phyloP scores from a whole-genome alignment of 192 early-diverging fungal genomes.

The Geranomyces michiganensis region DNA sequence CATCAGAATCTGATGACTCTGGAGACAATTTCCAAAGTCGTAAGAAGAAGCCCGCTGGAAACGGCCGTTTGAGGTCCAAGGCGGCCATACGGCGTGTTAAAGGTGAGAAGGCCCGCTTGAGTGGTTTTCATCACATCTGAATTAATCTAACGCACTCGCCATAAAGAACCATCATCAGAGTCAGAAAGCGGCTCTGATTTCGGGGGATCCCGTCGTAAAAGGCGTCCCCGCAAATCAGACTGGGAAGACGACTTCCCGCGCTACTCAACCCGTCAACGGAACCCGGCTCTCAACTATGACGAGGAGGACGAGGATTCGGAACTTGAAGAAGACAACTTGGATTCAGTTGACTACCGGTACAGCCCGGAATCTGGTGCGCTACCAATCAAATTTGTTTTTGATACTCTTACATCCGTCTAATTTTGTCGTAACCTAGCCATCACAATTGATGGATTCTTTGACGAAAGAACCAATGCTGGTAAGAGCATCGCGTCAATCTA shows the following conservation, averaged over 20 bases:
- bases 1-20: conserved; percentile 13
- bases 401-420: background rate
- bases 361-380: background rate
- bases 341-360: background rate
- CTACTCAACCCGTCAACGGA: conserved; percentile 27
- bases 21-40: conserved; percentile 10
- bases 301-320: conserved; percentile 14
- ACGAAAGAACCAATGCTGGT: background rate
- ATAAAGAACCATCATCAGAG: background rate
- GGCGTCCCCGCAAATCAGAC: background rate
- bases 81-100: background rate
- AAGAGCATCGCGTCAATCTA: background rate
- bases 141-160: conserved; percentile 9
- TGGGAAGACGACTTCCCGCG: conserved; percentile 34
- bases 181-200: conserved; percentile 26
- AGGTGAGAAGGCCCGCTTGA: background rate
- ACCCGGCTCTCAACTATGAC: conserved; percentile 19
- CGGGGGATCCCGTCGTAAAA: background rate
- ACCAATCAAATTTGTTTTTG: too few relatives aligned
- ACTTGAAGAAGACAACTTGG: conserved; percentile 7
- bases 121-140: background rate
- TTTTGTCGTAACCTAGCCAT: background rate
- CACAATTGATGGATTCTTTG: background rate
- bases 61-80: conserved; percentile 5
- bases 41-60: conserved; percentile 1